Conservation (phyloP, 768 basidiomycete species). For the Dioszegia hungarica region DNA sequence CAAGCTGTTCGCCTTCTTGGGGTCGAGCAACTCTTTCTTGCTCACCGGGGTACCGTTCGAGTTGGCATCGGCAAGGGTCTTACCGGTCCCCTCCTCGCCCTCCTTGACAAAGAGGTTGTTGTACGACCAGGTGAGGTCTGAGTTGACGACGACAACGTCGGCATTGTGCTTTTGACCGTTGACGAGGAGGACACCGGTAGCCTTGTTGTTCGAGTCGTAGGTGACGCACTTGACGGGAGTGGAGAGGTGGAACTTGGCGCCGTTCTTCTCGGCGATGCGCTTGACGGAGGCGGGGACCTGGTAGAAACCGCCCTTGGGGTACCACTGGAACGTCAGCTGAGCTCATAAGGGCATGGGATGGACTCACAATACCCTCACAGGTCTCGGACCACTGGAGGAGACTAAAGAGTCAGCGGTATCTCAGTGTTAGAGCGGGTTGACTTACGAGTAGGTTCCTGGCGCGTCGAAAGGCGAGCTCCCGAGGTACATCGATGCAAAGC, state of each 20-base stretch:
- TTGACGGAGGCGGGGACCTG: conserved; percentile 47
- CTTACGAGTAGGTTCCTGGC: conserved; percentile 50
- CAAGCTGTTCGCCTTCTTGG: conserved; percentile 30
- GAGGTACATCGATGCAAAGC: conserved; percentile 51
- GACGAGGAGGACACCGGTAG: conserved; percentile 48
- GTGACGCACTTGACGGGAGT: conserved; percentile 48
- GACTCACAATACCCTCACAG: conserved; percentile 49
- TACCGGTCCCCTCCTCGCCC: conserved; percentile 3
- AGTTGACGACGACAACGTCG: conserved; percentile 52
- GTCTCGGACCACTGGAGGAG: conserved; percentile 53
- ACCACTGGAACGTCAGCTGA: conserved; percentile 29
- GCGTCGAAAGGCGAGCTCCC: conserved; percentile 52
- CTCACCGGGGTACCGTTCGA: background rate
- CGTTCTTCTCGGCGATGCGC: conserved; percentile 45
- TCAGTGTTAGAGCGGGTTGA: background rate
- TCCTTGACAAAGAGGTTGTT: conserved; percentile 47
- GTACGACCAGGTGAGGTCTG: conserved; percentile 52
- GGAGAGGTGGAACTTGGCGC: conserved; percentile 48
- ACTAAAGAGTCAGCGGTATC: conserved; percentile 9
- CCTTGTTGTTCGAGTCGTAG: conserved; percentile 33
- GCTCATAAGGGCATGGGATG: background rate
- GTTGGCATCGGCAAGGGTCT: too few relatives aligned
- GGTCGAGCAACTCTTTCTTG: conserved; percentile 22
- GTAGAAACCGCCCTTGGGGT: conserved; percentile 45
- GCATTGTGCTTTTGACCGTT: conserved; percentile 42